Percentiles rank a stretch among this genome's conserved stretches.
Conservation (phyloP, 2,329 filamentous ascomycete species). For the Tolypocladium pustulatum region DNA sequence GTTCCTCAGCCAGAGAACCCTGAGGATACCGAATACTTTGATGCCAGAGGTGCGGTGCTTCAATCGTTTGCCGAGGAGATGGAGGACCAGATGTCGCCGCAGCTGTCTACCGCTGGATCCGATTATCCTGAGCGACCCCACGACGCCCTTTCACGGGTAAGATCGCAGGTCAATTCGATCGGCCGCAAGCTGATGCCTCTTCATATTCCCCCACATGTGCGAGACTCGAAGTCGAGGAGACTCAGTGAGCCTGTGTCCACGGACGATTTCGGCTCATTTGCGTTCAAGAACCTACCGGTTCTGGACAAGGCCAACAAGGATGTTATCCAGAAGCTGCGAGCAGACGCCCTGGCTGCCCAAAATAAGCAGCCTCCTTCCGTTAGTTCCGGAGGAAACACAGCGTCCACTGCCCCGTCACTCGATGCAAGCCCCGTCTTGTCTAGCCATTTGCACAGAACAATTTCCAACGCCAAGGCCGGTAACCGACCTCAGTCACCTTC, state of each 20-base stretch:
- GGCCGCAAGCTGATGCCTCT: constrained; percentile 91
- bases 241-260: constrained; percentile 80
- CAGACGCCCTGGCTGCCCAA: constrained; percentile 70
- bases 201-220: constrained; percentile 92
- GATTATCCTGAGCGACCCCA: constrained; percentile 86
- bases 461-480: constrained; percentile 70
- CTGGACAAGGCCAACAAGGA: constrained; percentile 98
- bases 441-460: constrained; percentile 67
- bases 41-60: constrained; percentile 79
- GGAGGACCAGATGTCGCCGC: constrained; percentile 75
- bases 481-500: constrained; percentile 84
- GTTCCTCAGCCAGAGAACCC: constrained; percentile 86
- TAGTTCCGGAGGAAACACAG: constrained; percentile 33
- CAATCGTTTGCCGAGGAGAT: constrained; percentile 91
- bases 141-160: constrained; percentile 82
- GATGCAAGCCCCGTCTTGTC: constrained; percentile 80
- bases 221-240: constrained; percentile 77
- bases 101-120: constrained; percentile 54
- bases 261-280: constrained; percentile 93
- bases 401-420: constrained; percentile 57
- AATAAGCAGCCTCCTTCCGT: constrained; percentile 35
- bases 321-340: constrained; percentile 89
- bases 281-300: constrained; percentile 94
- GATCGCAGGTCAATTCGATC: constrained; percentile 73
- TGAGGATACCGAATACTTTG: constrained; percentile 97